These are phyloP conservation scores for Entrophospora sp. DNA, from an alignment of 192 early-diverging fungal species.

Conservation along the genomic window DNA sequence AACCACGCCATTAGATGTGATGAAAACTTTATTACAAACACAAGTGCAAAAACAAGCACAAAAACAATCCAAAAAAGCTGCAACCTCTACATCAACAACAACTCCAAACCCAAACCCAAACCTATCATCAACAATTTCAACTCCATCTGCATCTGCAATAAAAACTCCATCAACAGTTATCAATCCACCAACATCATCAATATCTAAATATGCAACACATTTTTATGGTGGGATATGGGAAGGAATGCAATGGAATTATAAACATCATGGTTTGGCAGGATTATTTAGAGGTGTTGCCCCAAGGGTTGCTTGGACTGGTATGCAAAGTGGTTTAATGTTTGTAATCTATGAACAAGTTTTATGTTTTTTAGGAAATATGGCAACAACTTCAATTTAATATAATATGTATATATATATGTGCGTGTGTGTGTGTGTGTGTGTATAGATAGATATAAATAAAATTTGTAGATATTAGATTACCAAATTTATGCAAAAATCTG, in stretches of 20 bases:
- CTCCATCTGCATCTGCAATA: slow-evolving; percentile 1
- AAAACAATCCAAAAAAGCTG: slow-evolving; percentile 13
- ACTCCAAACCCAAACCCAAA: background rate
- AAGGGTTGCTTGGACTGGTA: slow-evolving; percentile 60
- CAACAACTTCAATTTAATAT: too few species aligned
- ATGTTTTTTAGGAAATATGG: slow-evolving; percentile 38
- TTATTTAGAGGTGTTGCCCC: slow-evolving; percentile 69
- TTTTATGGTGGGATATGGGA: slow-evolving; percentile 48
- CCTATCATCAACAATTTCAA: background rate
- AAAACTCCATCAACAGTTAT: too few species aligned
- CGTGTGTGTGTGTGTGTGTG: too few species aligned
- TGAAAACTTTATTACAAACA: slow-evolving; percentile 51
- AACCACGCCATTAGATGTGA: slow-evolving; percentile 49
- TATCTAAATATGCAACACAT: slow-evolving; percentile 20
- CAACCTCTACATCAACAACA: background rate
- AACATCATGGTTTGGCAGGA: slow-evolving; percentile 45
- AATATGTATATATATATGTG: too few species aligned
- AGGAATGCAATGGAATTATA: slow-evolving; percentile 48
- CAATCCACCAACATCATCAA: slow-evolving; percentile 8
- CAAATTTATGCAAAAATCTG: too few species aligned
- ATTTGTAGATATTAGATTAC: too few species aligned
- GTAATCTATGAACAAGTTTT: slow-evolving; percentile 58
- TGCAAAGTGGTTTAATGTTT: slow-evolving; percentile 66
- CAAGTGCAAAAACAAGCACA: slow-evolving; percentile 32
- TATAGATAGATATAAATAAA: too few species aligned